Evolutionary conservation across 1,284 basidiomycete genomes (phyloP), one percentile per base, ranked within the genome.

Genomic region (Apiotrichum laibachii): DNA sequence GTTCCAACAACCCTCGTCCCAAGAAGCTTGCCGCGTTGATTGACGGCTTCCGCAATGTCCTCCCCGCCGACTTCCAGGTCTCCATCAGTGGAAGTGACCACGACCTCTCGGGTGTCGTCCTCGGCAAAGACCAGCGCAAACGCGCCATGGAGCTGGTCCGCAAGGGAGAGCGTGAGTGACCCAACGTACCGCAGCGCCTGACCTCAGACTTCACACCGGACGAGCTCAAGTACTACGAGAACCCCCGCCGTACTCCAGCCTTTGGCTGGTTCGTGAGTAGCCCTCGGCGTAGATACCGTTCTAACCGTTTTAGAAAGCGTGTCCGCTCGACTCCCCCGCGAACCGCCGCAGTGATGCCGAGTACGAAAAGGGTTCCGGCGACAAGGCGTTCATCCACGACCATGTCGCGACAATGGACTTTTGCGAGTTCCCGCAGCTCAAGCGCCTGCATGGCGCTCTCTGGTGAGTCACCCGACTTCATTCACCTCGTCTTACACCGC

Each of bases 381-480:
- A 63, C 43, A 72, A 75, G 64, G 69, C 74, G 16, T 82, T 78
- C 69, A 77, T 82, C 50, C 57, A 72, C 53, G 75, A 82, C 62
- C 82, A 81, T 56, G 60, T 77, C 11, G 68, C 75, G 16, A 80
- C 80, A 1, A 81, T 82, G 79, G 76, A 81, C 63, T 77, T 81
- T 63, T 83, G 82, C 69, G 69, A 77, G 61, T 80, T 80, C 59
- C 80, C 81, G 3, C 73, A 72, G 50, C 64, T 76, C n/a, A 79
- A 77, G 63, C 64, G 69, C 8, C 60, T 79, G 19, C 77, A 79
- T 55, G 77, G 77, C 7, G 75, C 77, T 19, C 70, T 78, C 68
- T 61, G 59, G 68, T 73, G 44, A 61, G 70, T 61, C n/a, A 12
- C n/a, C 1, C n/a, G n/a, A n/a, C n/a, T 21, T 33, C 31, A 15